Evolutionary conservation across 371 early-diverging fungal genomes (phyloP).

Genomic region (Nematocida sp.): DNA sequence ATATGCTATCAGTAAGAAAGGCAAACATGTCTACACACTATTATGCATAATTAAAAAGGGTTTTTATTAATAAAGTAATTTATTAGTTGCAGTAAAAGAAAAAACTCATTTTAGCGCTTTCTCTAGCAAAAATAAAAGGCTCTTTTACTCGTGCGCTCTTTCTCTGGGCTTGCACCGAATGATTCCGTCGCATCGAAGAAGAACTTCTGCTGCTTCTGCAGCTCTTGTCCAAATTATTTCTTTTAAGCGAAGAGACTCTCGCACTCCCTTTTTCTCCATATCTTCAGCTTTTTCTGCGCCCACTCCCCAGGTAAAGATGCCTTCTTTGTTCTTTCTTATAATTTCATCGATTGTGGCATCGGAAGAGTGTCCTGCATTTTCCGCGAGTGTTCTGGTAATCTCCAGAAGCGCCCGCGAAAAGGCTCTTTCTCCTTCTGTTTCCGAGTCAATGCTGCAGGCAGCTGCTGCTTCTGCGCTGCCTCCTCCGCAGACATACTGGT

Average conservation of each 20-base stretch:
- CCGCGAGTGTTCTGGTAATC: constrained; percentile 91
- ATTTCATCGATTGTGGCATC: constrained; percentile 78
- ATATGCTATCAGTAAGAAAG: no score
- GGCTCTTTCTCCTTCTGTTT: constrained; percentile 87
- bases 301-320: constrained; percentile 75
- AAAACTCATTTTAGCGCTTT: no score
- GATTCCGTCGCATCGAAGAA: constrained; percentile 94
- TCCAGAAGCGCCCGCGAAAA: constrained; percentile 88
- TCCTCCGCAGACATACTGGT: constrained; percentile 88
- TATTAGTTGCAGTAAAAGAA: no score
- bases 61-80: no score
- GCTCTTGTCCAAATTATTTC: constrained; percentile 88
- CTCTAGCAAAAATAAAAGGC: no score
- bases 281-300: constrained; percentile 71
- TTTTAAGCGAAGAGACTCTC: constrained; percentile 94
- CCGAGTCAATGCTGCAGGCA: constrained; percentile 87
- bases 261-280: constrained; percentile 80
- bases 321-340: constrained; percentile 82
- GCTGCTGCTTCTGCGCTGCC: constrained; percentile 81
- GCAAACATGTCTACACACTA: no score
- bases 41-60: no score
- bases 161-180: constrained; percentile 83
- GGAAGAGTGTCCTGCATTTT: constrained; percentile 94
- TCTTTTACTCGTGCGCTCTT: constrained; percentile 65
- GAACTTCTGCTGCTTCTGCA: constrained; percentile 94